Percentiles rank a stretch among this genome's conserved stretches.
Evolutionary conservation across 2,329 filamentous ascomycete genomes (phyloP).

Genomic region (Diaporthe vexans): DNA sequence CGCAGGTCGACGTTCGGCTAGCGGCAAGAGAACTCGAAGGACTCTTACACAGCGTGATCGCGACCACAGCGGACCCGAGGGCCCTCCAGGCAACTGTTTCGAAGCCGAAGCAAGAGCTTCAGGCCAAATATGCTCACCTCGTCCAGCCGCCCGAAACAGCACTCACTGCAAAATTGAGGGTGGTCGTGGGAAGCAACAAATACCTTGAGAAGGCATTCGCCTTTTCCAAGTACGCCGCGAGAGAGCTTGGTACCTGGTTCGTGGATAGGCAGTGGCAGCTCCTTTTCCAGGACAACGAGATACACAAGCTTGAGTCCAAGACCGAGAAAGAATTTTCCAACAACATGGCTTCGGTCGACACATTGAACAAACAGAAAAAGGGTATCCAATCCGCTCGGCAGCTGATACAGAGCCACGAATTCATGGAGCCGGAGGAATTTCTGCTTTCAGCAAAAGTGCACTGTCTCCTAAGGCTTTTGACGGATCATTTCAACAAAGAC

Average conservation of each 20-base stretch:
- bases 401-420: conserved; percentile 66
- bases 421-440: conserved; percentile 52
- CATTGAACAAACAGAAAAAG: conserved; percentile 65
- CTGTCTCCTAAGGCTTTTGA: conserved; percentile 72
- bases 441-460: conserved; percentile 81
- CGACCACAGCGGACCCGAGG: conserved; percentile 72
- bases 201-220: conserved; percentile 70
- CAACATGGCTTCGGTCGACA: conserved; percentile 46
- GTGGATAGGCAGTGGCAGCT: conserved; percentile 86
- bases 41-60: conserved; percentile 85
- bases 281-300: conserved; percentile 73
- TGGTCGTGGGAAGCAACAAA: conserved; percentile 55
- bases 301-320: conserved; percentile 71
- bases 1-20: conserved; percentile 78
- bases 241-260: conserved; percentile 85
- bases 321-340: conserved; percentile 52
- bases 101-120: conserved; percentile 70
- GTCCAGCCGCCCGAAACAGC: conserved; percentile 70
- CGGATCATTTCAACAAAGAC: conserved; percentile 71
- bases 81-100: conserved; percentile 71
- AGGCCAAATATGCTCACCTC: conserved; percentile 67
- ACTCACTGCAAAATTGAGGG: conserved; percentile 71
- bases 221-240: conserved; percentile 71
- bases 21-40: conserved; percentile 82
- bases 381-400: conserved; percentile 71